Percentiles rank a stretch among this genome's conserved stretches.
phyloP scores from a whole-genome alignment of 352 stramenopile species.

The Phytophthora boehmeriae region DNA sequence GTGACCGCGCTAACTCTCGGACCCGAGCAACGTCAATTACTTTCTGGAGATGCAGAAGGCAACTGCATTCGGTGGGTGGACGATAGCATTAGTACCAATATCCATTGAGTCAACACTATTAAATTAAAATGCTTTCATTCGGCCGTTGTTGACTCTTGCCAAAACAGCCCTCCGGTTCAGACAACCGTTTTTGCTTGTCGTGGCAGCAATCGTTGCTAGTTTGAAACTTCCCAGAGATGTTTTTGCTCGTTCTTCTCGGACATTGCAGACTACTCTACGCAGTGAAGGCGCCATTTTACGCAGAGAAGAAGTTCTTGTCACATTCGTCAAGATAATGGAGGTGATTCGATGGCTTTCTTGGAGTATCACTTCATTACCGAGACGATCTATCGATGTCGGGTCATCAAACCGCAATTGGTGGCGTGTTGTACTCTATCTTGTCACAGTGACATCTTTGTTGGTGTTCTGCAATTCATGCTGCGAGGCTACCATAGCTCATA shows the following conservation, averaged over 20 bases:
- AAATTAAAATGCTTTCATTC: neutral
- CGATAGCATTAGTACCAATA: constrained; percentile 70
- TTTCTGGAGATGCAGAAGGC: constrained; percentile 70
- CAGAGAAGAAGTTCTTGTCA: neutral
- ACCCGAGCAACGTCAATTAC: constrained; percentile 65
- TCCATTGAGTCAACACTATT: constrained; percentile 32
- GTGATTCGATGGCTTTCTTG: neutral
- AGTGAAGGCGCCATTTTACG: too few species aligned
- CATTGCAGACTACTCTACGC: too few species aligned
- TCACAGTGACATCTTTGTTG: neutral
- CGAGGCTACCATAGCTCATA: neutral
- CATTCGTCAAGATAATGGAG: neutral
- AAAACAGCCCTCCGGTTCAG: too few species aligned
- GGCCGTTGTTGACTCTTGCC: too few species aligned
- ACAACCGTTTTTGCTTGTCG: too few species aligned
- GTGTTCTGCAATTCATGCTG: neutral
- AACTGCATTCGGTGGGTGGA: constrained; percentile 85
- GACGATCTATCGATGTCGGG: neutral
- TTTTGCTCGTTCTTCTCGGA: too few species aligned
- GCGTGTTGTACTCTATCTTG: neutral
- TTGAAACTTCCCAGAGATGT: constrained; percentile 1
- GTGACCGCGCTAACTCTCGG: constrained; percentile 69
- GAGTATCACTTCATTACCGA: neutral
- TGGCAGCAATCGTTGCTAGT: neutral
- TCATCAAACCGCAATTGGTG: neutral